Conservation (phyloP, 768 basidiomycete species). For the Scleroderma citrinum region DNA sequence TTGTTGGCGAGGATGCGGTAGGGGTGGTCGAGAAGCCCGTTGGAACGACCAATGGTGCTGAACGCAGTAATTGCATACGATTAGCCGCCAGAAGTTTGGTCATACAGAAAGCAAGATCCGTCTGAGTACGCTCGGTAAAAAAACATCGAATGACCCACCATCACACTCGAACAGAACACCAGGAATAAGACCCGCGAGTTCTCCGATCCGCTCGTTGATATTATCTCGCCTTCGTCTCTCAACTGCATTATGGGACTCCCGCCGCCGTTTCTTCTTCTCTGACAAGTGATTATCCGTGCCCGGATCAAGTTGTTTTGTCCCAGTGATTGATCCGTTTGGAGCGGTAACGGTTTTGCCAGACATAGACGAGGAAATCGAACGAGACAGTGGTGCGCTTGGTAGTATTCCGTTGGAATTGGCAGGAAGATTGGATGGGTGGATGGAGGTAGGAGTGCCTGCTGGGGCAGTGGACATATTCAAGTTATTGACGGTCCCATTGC, state of each 20-base stretch:
- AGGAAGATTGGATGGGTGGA: conserved; percentile 8
- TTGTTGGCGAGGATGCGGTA: not conserved
- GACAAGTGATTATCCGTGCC: conserved; percentile 42
- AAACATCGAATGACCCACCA: conserved; percentile 23
- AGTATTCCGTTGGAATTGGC: not conserved
- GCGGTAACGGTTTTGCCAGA: not conserved
- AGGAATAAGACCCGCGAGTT: conserved; percentile 84
- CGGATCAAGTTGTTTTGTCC: conserved; percentile 6
- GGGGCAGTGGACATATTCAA: conserved; percentile 10
- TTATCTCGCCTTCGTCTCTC: conserved; percentile 84
- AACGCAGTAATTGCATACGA: too few species aligned
- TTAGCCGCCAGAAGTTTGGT: too few species aligned
- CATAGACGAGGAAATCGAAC: not conserved
- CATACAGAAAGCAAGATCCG: not conserved
- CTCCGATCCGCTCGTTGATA: conserved; percentile 93
- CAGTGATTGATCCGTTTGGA: not conserved
- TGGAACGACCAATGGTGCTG: conserved; percentile 16
- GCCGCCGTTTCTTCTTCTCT: conserved; percentile 74
- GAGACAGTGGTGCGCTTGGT: conserved; percentile 7
- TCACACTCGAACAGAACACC: conserved; percentile 72
- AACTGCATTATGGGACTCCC: conserved; percentile 91
- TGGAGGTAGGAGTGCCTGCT: conserved; percentile 11
- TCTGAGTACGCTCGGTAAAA: not conserved
- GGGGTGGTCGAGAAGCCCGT: conserved; percentile 5
- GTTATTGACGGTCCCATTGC: not conserved